Percentiles rank a stretch among this genome's conserved stretches.
phyloP scores from a whole-genome alignment of 768 basidiomycete species.

The Hydnum rufescens region DNA sequence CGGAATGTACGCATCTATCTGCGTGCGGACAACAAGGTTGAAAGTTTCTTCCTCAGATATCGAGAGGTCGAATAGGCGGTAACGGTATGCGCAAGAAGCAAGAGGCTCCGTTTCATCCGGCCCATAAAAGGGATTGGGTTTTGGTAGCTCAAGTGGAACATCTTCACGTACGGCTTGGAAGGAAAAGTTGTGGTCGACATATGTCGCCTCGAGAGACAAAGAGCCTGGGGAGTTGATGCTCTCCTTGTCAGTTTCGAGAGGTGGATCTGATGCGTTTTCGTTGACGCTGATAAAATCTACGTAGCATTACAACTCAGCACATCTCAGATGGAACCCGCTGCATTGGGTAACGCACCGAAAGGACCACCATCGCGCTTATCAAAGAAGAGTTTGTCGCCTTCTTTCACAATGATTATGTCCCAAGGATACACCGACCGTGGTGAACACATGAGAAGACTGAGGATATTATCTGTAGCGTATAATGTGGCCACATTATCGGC shows the following conservation, averaged over 20 bases:
- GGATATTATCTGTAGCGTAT: conserved; percentile 88
- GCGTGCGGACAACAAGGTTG: conserved; percentile 82
- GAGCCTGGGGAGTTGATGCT: conserved; percentile 88
- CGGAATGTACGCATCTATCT: conserved; percentile 76
- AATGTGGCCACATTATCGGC: conserved; percentile 63
- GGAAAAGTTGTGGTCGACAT: conserved; percentile 96
- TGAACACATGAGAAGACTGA: conserved; percentile 90
- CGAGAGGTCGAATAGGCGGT: conserved; percentile 84
- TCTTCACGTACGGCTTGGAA: conserved; percentile 84
- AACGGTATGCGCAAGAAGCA: conserved; percentile 90
- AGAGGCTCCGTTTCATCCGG: conserved; percentile 88
- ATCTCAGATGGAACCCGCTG: background rate
- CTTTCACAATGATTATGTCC: conserved; percentile 91
- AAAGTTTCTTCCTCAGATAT: conserved; percentile 69
- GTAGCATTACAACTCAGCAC: background rate
- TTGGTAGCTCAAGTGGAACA: conserved; percentile 45
- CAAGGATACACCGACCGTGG: conserved; percentile 92
- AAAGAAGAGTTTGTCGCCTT: conserved; percentile 83
- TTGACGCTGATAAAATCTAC: conserved; percentile 85
- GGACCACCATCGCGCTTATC: conserved; percentile 97
- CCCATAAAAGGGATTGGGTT: conserved; percentile 90
- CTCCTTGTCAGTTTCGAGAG: conserved; percentile 35
- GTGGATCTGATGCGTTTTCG: conserved; percentile 91
- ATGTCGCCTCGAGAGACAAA: conserved; percentile 90
- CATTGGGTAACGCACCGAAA: conserved; percentile 30